Evolutionary conservation across 768 basidiomycete species (phyloP).

Genomic region (Rhodotorula diobovata): DNA sequence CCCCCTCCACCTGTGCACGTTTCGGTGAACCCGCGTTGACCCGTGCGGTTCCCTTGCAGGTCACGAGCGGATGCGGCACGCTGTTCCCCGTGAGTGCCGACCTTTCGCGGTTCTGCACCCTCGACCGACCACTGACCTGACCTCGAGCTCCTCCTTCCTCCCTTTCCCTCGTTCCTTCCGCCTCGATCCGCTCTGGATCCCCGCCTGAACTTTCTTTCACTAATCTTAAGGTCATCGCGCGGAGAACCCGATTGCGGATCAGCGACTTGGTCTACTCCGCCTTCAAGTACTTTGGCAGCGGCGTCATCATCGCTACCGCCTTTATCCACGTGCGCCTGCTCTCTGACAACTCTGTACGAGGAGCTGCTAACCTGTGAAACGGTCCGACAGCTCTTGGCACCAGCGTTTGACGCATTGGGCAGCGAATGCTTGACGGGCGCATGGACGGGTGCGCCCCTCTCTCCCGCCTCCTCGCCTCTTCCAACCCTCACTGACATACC

Average conservation of each 20-base stretch:
- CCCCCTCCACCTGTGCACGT: background rate
- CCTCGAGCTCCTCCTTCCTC: background rate
- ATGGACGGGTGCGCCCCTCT: constrained; percentile 53
- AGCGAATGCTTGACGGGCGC: constrained; percentile 64
- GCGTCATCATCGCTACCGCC: constrained; percentile 65
- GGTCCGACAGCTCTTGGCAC: constrained; percentile 51
- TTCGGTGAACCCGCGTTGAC: background rate
- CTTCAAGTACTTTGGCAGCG: constrained; percentile 24
- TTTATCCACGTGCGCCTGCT: constrained; percentile 49
- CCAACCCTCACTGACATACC: background rate
- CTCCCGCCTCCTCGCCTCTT: constrained; percentile 12
- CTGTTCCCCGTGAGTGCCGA: constrained; percentile 14
- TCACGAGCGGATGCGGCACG: constrained; percentile 12
- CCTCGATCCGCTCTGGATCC: background rate
- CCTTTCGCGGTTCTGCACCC: background rate
- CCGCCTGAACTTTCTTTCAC: too few relatives aligned
- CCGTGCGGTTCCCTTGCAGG: background rate
- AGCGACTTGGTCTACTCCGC: constrained; percentile 10
- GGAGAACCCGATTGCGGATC: background rate
- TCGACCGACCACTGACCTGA: background rate
- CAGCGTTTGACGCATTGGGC: constrained; percentile 66
- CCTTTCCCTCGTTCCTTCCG: background rate
- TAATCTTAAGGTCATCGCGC: constrained; percentile 19
- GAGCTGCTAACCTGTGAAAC: constrained; percentile 55
- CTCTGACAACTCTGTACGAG: background rate